A percentile compares a stretch with the other conserved stretches of the same genome.
phyloP scores from a whole-genome alignment of 2,329 filamentous ascomycete species.

The Alternaria conjuncta region DNA sequence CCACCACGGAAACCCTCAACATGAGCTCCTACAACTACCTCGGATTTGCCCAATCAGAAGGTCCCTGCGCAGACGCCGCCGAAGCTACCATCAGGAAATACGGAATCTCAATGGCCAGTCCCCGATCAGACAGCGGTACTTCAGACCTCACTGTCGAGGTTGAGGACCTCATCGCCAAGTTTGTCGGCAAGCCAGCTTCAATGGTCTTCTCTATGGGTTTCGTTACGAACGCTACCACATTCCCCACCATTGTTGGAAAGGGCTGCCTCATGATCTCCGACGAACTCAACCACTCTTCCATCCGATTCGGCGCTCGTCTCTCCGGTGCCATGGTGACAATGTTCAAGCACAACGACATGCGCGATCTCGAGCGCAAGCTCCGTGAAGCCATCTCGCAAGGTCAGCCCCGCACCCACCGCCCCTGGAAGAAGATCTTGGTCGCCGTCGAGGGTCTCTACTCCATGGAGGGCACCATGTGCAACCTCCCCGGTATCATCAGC shows the following conservation, averaged over 20 bases:
- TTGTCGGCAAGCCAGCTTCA: conserved; percentile 90
- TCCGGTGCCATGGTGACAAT: conserved; percentile 94
- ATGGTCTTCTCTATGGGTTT: conserved; percentile 99
- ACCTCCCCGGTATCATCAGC: conserved; percentile 85
- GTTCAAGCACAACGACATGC: conserved; percentile 98
- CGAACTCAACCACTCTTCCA: conserved; percentile 97
- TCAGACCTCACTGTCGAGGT: conserved; percentile 88
- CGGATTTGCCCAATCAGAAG: conserved; percentile 96
- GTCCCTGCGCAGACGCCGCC: conserved; percentile 91
- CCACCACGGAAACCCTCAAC: conserved; percentile 92
- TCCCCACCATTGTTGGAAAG: conserved; percentile 90
- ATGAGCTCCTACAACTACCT: conserved; percentile 99
- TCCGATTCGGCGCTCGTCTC: conserved; percentile 90
- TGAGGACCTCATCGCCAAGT: conserved; percentile 85
- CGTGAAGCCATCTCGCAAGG: conserved; percentile 95
- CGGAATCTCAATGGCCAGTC: conserved; percentile 81
- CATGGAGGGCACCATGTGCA: conserved; percentile 99
- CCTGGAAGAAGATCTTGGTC: conserved; percentile 98
- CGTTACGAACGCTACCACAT: conserved; percentile 90
- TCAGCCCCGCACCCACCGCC: conserved; percentile 95
- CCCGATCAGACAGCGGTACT: conserved; percentile 83
- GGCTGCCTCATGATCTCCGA: conserved; percentile 95
- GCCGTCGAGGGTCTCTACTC: conserved; percentile 97
- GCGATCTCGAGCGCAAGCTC: conserved; percentile 80
- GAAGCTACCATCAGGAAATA: conserved; percentile 86